A percentile compares a stretch with the other conserved stretches of the same genome.
These are phyloP conservation scores for Cryphonectria japonica DNA, from an alignment of 2,329 filamentous ascomycete species.

Conservation along the genomic window DNA sequence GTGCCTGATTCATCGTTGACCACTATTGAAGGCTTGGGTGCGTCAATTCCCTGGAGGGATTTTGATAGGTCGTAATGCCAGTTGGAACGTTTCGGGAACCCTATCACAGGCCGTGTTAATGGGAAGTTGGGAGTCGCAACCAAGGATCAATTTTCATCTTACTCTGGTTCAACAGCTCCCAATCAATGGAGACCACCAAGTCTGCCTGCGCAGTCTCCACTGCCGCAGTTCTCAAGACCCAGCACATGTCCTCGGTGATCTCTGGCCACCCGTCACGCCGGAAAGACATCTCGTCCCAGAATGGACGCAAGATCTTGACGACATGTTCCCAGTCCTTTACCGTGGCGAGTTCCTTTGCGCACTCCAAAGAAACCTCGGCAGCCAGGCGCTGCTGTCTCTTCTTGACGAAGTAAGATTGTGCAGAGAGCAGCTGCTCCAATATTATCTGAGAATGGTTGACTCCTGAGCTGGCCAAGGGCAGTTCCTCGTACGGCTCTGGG, in stretches of 20 bases:
- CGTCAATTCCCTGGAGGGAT: constrained; percentile 55
- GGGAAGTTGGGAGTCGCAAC: not conserved
- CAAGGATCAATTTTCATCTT: constrained; percentile 37
- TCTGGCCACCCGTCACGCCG: constrained; percentile 63
- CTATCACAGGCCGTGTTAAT: constrained; percentile 41
- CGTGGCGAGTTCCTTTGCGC: constrained; percentile 58
- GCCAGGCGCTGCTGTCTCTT: constrained; percentile 57
- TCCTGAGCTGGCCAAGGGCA: constrained; percentile 53
- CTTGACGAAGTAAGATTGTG: constrained; percentile 57
- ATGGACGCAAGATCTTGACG: constrained; percentile 55
- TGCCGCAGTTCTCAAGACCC: constrained; percentile 63
- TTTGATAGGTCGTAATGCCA: constrained; percentile 66
- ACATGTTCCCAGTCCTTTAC: constrained; percentile 57
- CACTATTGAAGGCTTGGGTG: constrained; percentile 52
- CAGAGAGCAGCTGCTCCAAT: constrained; percentile 54
- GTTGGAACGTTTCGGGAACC: constrained; percentile 55
- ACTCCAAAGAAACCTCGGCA: constrained; percentile 61
- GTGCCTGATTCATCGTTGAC: constrained; percentile 55
- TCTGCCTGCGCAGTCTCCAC: constrained; percentile 55
- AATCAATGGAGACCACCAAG: constrained; percentile 64
- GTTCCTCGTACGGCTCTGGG: constrained; percentile 64
- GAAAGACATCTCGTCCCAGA: constrained; percentile 62
- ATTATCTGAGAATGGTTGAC: constrained; percentile 61
- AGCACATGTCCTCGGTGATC: constrained; percentile 63
- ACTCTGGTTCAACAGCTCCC: constrained; percentile 66